Evolutionary conservation across 768 basidiomycete genomes (phyloP).

Genomic region (Pleurotus tuoliensis): DNA sequence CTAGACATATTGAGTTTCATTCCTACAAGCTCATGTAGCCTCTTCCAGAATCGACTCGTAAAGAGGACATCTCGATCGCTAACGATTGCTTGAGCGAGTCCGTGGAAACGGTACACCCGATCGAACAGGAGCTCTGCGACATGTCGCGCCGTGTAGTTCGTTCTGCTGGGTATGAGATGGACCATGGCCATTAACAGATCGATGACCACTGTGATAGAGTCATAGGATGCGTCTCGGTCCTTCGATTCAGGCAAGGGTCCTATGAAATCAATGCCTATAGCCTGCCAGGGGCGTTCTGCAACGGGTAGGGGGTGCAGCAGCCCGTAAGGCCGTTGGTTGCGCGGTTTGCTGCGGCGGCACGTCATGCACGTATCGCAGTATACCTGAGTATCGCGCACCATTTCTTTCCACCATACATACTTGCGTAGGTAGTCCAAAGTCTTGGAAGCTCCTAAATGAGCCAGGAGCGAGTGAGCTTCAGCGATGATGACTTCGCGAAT

Average conservation of each 20-base stretch:
- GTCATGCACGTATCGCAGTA: slow-evolving; percentile 17
- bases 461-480: slow-evolving; percentile 20
- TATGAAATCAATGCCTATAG: slow-evolving; percentile 26
- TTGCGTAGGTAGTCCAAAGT: slow-evolving; percentile 24
- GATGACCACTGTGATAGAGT: background rate
- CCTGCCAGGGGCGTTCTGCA: slow-evolving; percentile 21
- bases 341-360: slow-evolving; percentile 11
- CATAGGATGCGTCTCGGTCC: slow-evolving; percentile 15
- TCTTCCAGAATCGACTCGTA: slow-evolving; percentile 8
- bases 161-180: slow-evolving; percentile 12
- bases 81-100: slow-evolving; percentile 23
- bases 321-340: slow-evolving; percentile 13
- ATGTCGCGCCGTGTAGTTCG: slow-evolving; percentile 10
- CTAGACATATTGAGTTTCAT: slow-evolving; percentile 22
- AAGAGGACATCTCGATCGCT: no score
- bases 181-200: slow-evolving; percentile 11
- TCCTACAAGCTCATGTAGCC: slow-evolving; percentile 15
- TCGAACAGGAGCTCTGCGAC: slow-evolving; percentile 18
- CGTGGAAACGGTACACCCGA: slow-evolving; percentile 23
- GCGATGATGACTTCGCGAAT: slow-evolving; percentile 25
- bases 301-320: slow-evolving; percentile 13
- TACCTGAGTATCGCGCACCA: slow-evolving; percentile 24
- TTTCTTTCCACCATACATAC: slow-evolving; percentile 16
- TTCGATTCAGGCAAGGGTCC: slow-evolving; percentile 20
- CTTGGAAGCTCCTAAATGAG: slow-evolving; percentile 25